A percentile compares a stretch with the other conserved stretches of the same genome.
Evolutionary conservation across 257 asterid genomes (phyloP).

Genomic region (Asclepias syriaca): DNA sequence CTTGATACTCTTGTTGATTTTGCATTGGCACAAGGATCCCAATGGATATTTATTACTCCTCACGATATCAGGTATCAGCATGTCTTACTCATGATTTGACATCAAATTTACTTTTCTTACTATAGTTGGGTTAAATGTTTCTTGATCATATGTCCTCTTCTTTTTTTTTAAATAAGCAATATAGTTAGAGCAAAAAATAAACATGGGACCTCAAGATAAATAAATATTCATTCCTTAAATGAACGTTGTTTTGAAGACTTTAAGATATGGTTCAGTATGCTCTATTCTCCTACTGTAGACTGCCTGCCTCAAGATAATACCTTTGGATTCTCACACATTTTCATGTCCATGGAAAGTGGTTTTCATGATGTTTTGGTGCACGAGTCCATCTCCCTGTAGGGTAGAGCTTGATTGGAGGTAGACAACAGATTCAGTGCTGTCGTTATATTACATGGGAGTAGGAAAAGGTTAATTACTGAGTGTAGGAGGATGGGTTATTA

Average conservation of each 20-base stretch:
- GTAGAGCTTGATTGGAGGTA: neutral
- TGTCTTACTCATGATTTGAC: neutral
- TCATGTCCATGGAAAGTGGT: neutral
- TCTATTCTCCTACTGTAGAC: neutral
- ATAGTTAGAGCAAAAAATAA: too few relatives aligned
- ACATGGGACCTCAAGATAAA: neutral
- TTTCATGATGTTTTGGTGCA: neutral
- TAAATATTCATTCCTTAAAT: neutral
- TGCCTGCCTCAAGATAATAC: neutral
- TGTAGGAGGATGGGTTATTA: neutral
- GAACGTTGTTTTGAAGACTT: neutral
- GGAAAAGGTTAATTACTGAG: neutral
- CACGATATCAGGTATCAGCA: conserved; percentile 76
- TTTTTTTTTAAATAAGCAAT: neutral
- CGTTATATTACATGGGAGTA: neutral
- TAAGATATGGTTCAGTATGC: neutral
- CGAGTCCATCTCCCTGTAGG: neutral
- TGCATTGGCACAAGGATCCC: conserved; percentile 88
- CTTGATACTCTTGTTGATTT: conserved; percentile 85
- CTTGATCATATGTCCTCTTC: neutral
- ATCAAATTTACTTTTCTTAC: neutral
- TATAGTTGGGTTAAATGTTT: neutral
- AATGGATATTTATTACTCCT: conserved; percentile 96
- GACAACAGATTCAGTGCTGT: neutral
- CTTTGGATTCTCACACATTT: neutral